A percentile compares a stretch with the other conserved stretches of the same genome.
phyloP scores from a whole-genome alignment of 169 alveolate species.

The Besnoitia besnoiti region DNA sequence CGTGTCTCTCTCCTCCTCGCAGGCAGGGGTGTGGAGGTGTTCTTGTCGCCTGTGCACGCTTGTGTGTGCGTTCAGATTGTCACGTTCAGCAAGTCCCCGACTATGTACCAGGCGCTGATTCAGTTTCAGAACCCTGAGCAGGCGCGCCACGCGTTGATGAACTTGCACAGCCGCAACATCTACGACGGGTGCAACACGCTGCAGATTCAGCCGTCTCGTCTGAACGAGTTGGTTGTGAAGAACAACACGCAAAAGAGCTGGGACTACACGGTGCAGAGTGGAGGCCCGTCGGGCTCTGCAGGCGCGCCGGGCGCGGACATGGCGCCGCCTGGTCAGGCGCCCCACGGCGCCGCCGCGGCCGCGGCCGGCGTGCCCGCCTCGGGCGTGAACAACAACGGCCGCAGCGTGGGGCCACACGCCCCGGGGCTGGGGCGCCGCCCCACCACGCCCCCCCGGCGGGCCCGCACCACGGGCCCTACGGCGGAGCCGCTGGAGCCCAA shows the following conservation, averaged over 20 bases:
- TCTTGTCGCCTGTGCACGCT: background rate
- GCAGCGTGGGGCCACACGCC: conserved; percentile 6
- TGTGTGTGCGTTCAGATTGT: conserved; percentile 66
- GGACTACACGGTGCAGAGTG: conserved; percentile 71
- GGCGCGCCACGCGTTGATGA: conserved; percentile 75
- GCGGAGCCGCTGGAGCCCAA: conserved; percentile 13
- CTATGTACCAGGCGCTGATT: conserved; percentile 76
- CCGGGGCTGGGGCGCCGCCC: background rate
- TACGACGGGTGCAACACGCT: conserved; percentile 78
- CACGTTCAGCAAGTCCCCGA: conserved; percentile 73
- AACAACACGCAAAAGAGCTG: conserved; percentile 71
- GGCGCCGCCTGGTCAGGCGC: conserved; percentile 48
- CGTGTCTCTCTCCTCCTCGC: too few relatives aligned
- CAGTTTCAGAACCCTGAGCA: conserved; percentile 70
- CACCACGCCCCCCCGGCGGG: background rate
- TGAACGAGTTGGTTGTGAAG: conserved; percentile 74
- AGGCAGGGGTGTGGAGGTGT: background rate
- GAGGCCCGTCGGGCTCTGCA: conserved; percentile 24
- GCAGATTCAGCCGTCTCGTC: conserved; percentile 73
- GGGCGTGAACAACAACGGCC: conserved; percentile 36
- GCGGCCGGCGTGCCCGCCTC: conserved; percentile 56
- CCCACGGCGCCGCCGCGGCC: background rate
- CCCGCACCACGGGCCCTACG: conserved; percentile 11
- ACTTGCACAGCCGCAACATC: conserved; percentile 73
- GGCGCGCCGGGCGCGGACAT: conserved; percentile 38